Evolutionary conservation across 345 rosid species (phyloP).

Genomic region (Salix exigua): DNA sequence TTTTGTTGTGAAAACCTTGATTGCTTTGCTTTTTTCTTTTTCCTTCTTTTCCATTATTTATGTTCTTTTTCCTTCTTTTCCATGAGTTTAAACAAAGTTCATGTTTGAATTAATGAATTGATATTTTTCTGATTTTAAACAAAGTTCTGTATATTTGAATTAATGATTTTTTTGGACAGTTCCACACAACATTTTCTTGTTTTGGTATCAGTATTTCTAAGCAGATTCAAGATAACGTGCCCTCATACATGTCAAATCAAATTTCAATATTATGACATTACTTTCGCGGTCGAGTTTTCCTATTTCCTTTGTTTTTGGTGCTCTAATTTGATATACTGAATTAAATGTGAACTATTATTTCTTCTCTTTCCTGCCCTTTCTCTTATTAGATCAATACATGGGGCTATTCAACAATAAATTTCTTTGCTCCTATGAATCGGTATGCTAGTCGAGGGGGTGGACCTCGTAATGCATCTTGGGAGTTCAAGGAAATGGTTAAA

Average conservation of each 20-base stretch:
- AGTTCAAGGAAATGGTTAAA: constrained; percentile 92
- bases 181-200: no score
- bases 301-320: background rate
- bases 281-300: no score
- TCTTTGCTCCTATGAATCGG: constrained; percentile 96
- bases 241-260: no score
- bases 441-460: constrained; percentile 87
- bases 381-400: constrained; percentile 79
- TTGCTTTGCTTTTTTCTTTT: background rate
- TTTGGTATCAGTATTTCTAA: no score
- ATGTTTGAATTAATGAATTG: no score
- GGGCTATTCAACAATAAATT: constrained; percentile 97
- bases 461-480: constrained; percentile 68
- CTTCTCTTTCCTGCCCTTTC: constrained; percentile 1
- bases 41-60: background rate
- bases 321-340: background rate
- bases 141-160: no score
- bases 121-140: no score
- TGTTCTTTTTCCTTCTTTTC: no score
- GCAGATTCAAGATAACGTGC: no score
- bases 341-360: background rate
- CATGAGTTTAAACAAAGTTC: no score
- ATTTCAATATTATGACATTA: no score
- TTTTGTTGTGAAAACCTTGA: background rate
- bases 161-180: no score